Conservation (phyloP, 2,329 filamentous ascomycete species). For the Phyllosticta citribraziliensis region DNA sequence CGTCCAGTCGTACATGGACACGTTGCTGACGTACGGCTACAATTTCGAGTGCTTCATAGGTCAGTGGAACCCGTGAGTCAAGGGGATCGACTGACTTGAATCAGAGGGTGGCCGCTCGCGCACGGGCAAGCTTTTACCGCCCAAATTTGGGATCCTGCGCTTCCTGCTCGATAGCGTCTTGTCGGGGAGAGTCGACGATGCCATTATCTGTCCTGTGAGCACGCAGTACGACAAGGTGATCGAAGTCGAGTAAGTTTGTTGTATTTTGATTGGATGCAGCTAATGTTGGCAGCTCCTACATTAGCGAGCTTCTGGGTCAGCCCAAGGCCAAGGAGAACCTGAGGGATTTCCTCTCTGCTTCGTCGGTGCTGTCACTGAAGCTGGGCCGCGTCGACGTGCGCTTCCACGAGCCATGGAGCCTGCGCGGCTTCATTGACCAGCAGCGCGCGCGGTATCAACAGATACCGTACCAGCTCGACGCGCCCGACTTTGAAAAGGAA, state of each 20-base stretch:
- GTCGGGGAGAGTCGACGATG: slow-evolving; percentile 78
- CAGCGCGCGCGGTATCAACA: slow-evolving; percentile 53
- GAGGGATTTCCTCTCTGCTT: slow-evolving; percentile 77
- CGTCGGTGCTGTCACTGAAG: slow-evolving; percentile 78
- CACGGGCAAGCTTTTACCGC: slow-evolving; percentile 85
- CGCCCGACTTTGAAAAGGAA: slow-evolving; percentile 21
- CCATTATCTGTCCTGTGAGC: slow-evolving; percentile 88
- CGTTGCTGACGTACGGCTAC: slow-evolving; percentile 76
- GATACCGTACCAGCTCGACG: slow-evolving; percentile 23
- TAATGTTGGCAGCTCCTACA: slow-evolving; percentile 55
- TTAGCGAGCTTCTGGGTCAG: slow-evolving; percentile 83
- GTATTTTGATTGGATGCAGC: neutral
- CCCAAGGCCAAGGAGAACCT: slow-evolving; percentile 95
- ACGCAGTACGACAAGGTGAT: slow-evolving; percentile 99
- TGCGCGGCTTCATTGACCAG: slow-evolving; percentile 69
- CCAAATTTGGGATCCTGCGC: slow-evolving; percentile 89
- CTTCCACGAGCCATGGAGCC: slow-evolving; percentile 93
- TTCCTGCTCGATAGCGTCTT: slow-evolving; percentile 87
- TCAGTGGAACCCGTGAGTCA: neutral
- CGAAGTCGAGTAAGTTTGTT: slow-evolving; percentile 61
- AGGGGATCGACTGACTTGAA: neutral
- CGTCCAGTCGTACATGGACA: slow-evolving; percentile 96
- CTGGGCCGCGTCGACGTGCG: slow-evolving; percentile 88
- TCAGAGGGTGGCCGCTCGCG: slow-evolving; percentile 81
- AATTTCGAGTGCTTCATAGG: slow-evolving; percentile 92